These are phyloP conservation scores for Plectranthus barbatus DNA, from an alignment of 257 asterid genomes.

Conservation along the genomic window DNA sequence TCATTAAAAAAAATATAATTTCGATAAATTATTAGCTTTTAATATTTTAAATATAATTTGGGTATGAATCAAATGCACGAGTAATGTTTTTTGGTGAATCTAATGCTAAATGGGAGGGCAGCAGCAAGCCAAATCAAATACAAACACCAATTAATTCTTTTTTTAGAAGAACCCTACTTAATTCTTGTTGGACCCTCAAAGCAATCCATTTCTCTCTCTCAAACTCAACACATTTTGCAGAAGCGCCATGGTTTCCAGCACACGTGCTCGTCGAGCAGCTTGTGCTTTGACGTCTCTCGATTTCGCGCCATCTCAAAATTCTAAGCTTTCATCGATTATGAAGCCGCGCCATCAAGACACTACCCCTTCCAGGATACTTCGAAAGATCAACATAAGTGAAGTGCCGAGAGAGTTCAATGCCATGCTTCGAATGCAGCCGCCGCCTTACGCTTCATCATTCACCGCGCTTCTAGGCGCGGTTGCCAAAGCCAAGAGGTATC, in stretches of 20 bases:
- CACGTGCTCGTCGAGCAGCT: slow-evolving; percentile 22
- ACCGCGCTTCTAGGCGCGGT: slow-evolving; percentile 35
- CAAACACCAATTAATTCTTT: too few relatives aligned
- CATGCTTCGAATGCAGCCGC: slow-evolving; percentile 49
- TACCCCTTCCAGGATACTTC: not conserved
- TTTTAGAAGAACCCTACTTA: too few relatives aligned
- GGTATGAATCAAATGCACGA: too few relatives aligned
- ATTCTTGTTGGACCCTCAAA: not conserved
- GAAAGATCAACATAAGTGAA: slow-evolving; percentile 14
- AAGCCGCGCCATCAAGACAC: slow-evolving; percentile 1
- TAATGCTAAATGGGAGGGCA: too few relatives aligned
- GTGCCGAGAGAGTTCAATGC: slow-evolving; percentile 30
- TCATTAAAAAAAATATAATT: too few relatives aligned
- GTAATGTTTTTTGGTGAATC: too few relatives aligned
- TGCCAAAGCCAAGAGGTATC: slow-evolving; percentile 36
- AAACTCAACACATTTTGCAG: not conserved
- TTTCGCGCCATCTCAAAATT: slow-evolving; percentile 15
- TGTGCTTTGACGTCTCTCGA: slow-evolving; percentile 15
- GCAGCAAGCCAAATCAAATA: too few relatives aligned
- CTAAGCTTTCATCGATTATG: slow-evolving; percentile 24
- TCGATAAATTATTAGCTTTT: too few relatives aligned
- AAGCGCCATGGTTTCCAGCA: slow-evolving; percentile 34
- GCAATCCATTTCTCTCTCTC: not conserved
- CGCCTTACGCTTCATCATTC: slow-evolving; percentile 37
- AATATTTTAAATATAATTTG: too few relatives aligned